Evolutionary conservation across 441 rosid species (phyloP), one percentile per base, ranked within the genome.

Genomic region (Erysimum pusillum): DNA sequence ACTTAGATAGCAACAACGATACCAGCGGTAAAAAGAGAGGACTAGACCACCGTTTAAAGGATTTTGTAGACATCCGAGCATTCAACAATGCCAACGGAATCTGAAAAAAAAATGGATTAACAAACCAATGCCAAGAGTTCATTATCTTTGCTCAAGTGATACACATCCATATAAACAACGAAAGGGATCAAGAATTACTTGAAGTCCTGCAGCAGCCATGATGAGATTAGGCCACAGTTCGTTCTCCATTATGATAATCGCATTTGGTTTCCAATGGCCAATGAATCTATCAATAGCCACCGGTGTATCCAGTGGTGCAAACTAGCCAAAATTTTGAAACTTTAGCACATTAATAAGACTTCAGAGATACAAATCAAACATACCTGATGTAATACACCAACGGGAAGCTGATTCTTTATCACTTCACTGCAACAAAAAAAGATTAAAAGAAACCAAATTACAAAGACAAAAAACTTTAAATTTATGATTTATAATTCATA

Each of bases 191-290:
- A 63, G 72, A 91, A 87, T 84, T 83, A 95, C 99, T 53, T 78
- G 84, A 82, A 81, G 82, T 76, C 77, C 80, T 31, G 97, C 81
- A 83, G 97, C 89, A 72, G 67, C 54, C 84, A 96, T 82, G 38
- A 96, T 85, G 62, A 96, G 95, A 80, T 96, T 96, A 35, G 98
- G 99, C 97, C 98, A 96, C 31, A 96, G 79, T 79, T 93, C 99
- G 49, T 87, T 91, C 87, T 96, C 99, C 87, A 96, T 67, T 61
- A 96, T 68, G 62, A 96, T 53, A 76, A 90, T 82, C 15, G 89
- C 88, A 79, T 36, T 85, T 34, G 99, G 98, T 79, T 87, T 90
- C 99, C 99, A 95, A 53, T 90, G 62, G 52, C 74, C 76, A 71
- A 93, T 90, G 76, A 95, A 95, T 75, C 91, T 82, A 34, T 90